phyloP scores from a whole-genome alignment of 495 filamentous ascomycete species.

The Penicillium soppii region DNA sequence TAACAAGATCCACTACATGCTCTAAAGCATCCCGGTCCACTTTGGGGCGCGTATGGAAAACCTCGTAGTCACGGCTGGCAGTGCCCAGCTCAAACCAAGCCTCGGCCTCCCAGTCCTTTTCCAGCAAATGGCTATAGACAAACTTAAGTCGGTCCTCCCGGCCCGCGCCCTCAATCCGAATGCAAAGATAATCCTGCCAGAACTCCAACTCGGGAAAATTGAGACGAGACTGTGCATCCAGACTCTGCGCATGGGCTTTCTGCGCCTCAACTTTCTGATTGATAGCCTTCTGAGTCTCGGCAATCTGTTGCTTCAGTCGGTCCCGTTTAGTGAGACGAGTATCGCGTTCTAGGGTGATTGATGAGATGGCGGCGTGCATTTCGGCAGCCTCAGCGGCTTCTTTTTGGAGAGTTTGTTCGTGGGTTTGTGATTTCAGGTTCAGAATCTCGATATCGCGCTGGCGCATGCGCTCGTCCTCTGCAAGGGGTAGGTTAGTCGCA shows the following conservation, averaged over 20 bases:
- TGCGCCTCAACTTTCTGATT: conserved; percentile 61
- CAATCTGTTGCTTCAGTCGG: conserved; percentile 73
- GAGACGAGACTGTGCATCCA: conserved; percentile 76
- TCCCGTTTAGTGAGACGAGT: conserved; percentile 70
- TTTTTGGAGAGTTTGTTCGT: conserved; percentile 78
- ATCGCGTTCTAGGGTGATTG: conserved; percentile 74
- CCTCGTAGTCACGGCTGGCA: conserved; percentile 76
- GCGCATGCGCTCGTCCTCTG: conserved; percentile 89
- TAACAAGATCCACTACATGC: conserved; percentile 65
- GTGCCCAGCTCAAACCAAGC: conserved; percentile 91
- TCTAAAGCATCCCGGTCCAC: conserved; percentile 72
- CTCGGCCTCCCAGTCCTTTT: conserved; percentile 85
- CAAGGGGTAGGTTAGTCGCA: conserved; percentile 19
- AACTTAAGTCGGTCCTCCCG: conserved; percentile 85
- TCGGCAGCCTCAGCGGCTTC: conserved; percentile 85
- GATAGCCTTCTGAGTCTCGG: conserved; percentile 69
- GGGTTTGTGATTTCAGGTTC: conserved; percentile 69
- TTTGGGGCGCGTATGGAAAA: conserved; percentile 76
- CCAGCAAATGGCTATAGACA: conserved; percentile 78
- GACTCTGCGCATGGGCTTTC: conserved; percentile 57
- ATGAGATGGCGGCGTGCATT: conserved; percentile 77
- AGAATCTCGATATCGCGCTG: conserved; percentile 84
- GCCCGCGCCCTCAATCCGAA: conserved; percentile 88
- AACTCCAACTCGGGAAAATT: conserved; percentile 93
- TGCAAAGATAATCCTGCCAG: conserved; percentile 86